phyloP scores from a whole-genome alignment of 176 grass and related monocot genomes.

The Sorghum bicolor region Sorghum_bicolor_NCBIv3 NC_012873.2:65356001-65356500 shows the following conservation, averaged over 20 bases:
- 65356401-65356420: not conserved
- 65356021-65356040: conserved; percentile 98
- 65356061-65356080: conserved; percentile 17
- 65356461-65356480: not conserved
- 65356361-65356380: not conserved
- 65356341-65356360: not conserved
- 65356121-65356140: not conserved
- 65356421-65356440: not conserved
- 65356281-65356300: not conserved
- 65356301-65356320: not conserved
- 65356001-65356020: conserved; percentile 99
- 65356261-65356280: not conserved
- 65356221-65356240: not conserved
- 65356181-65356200: not conserved
- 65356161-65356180: conserved; percentile 13
- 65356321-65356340: not conserved
- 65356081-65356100: conserved; percentile 18
- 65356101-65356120: not conserved
- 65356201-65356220: not conserved
- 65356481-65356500: not conserved
- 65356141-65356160: not conserved
- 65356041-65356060: conserved; percentile 45
- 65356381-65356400: not conserved
- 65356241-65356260: not conserved
- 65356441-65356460: not conserved